A percentile compares a stretch with the other conserved stretches of the same genome.
Conservation (phyloP, 148 eudicot genomes). For the Fagopyrum homotropicum region DNA sequence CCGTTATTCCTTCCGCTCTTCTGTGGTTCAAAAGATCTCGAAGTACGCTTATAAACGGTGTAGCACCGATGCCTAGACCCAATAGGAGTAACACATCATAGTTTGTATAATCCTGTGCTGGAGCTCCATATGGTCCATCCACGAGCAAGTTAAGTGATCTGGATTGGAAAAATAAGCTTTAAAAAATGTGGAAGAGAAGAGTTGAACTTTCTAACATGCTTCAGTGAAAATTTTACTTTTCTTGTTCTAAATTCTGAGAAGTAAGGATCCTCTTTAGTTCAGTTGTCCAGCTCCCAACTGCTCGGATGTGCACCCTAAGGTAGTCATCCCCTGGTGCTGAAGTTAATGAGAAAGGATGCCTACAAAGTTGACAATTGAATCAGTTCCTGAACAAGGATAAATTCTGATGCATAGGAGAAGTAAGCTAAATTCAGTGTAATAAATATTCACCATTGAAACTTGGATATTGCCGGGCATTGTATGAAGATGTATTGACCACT, state of each 20-base stretch:
- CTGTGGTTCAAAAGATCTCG: conserved; percentile 75
- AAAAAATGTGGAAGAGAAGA: neutral
- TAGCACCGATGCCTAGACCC: conserved; percentile 97
- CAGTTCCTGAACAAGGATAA: neutral
- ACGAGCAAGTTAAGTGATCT: conserved; percentile 74
- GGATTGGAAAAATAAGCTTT: conserved; percentile 17
- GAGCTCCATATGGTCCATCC: conserved; percentile 98
- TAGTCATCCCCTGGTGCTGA: conserved; percentile 91
- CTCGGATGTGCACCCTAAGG: conserved; percentile 82
- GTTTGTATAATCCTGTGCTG: conserved; percentile 88
- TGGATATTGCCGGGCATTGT: conserved; percentile 81
- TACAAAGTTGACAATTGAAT: conserved; percentile 19
- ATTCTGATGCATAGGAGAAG: neutral
- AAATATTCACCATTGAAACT: conserved; percentile 68
- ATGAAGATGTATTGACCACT: conserved; percentile 92
- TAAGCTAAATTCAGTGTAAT: neutral
- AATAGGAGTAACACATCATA: conserved; percentile 91
- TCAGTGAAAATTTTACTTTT: conserved; percentile 34
- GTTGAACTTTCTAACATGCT: neutral
- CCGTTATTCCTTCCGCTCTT: conserved; percentile 46
- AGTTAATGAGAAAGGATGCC: conserved; percentile 99
- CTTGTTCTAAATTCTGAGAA: conserved; percentile 36
- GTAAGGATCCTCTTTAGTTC: conserved; percentile 68
- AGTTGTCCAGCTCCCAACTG: conserved; percentile 88
- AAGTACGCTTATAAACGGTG: conserved; percentile 90